These are phyloP conservation scores for Pichia sp. DNA, from an alignment of 1,139 yeast genomes.

Conservation along the genomic window DNA sequence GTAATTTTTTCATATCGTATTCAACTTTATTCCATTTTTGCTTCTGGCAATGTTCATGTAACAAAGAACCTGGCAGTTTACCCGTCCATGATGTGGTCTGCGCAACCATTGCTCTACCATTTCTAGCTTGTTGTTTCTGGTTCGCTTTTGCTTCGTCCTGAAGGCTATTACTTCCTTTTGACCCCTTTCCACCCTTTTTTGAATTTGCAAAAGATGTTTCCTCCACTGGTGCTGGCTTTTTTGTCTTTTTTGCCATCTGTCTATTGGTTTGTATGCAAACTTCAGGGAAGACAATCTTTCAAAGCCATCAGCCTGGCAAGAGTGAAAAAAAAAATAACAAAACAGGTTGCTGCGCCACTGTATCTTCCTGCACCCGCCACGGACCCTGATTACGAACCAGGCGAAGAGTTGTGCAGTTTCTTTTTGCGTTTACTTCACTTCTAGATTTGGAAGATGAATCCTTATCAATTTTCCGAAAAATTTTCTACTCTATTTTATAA, in stretches of 20 bases:
- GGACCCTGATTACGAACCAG: neutral
- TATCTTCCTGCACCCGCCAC: neutral
- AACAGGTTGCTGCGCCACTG: neutral
- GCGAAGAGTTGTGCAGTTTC: neutral
- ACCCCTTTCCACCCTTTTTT: constrained; percentile 15
- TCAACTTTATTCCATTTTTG: constrained; percentile 84
- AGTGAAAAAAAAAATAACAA: neutral
- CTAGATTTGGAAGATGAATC: neutral
- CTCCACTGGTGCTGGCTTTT: constrained; percentile 6
- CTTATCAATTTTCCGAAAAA: neutral
- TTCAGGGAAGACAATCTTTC: neutral
- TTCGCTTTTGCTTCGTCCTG: constrained; percentile 2
- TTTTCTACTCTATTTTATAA: neutral
- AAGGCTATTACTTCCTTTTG: constrained; percentile 1
- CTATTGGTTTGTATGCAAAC: neutral
- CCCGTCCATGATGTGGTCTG: constrained; percentile 83
- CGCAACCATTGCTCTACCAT: constrained; percentile 42
- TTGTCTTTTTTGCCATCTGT: constrained; percentile 9
- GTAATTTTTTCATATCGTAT: constrained; percentile 55
- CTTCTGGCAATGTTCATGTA: constrained; percentile 85
- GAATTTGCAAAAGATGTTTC: constrained; percentile 2
- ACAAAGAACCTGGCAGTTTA: constrained; percentile 76
- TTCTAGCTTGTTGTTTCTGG: constrained; percentile 11
- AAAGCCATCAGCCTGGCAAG: neutral
- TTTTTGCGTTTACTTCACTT: neutral